Percentiles rank a stretch among this genome's conserved stretches.
These are phyloP conservation scores for Arthrobotrys conoides DNA, from an alignment of 2,329 filamentous ascomycete genomes.

Conservation along the genomic window DNA sequence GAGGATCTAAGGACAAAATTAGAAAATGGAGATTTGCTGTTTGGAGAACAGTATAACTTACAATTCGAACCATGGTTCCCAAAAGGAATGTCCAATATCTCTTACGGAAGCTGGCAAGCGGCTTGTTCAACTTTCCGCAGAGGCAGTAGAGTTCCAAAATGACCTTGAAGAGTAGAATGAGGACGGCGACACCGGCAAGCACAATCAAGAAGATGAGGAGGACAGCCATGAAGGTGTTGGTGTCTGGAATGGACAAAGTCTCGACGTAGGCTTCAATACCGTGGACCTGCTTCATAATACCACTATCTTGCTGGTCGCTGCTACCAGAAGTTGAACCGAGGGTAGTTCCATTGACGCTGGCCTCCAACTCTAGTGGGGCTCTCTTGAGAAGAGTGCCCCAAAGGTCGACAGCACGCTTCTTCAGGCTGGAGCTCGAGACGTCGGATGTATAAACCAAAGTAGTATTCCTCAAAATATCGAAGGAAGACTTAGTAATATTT, in stretches of 20 bases:
- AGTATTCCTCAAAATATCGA: slow-evolving; percentile 79
- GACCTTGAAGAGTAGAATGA: slow-evolving; percentile 90
- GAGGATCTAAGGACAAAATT: slow-evolving; percentile 72
- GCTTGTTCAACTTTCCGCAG: slow-evolving; percentile 86
- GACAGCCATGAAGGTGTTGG: slow-evolving; percentile 96
- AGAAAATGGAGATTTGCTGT: slow-evolving; percentile 7
- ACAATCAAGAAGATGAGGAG: slow-evolving; percentile 89
- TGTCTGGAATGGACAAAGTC: slow-evolving; percentile 84
- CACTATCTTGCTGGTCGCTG: slow-evolving; percentile 63
- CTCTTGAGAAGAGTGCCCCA: slow-evolving; percentile 70
- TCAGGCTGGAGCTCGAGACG: slow-evolving; percentile 67
- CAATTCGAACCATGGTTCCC: slow-evolving; percentile 85
- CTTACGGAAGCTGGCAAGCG: slow-evolving; percentile 86
- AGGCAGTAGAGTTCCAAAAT: slow-evolving; percentile 91
- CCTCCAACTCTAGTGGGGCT: slow-evolving; percentile 54
- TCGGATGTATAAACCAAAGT: slow-evolving; percentile 78
- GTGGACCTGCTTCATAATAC: slow-evolving; percentile 71
- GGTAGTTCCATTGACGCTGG: slow-evolving; percentile 68
- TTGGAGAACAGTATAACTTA: slow-evolving; percentile 45
- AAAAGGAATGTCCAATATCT: slow-evolving; percentile 96
- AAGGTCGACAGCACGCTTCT: slow-evolving; percentile 73
- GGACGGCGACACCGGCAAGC: slow-evolving; percentile 84
- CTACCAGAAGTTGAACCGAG: slow-evolving; percentile 63
- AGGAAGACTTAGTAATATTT: slow-evolving; percentile 84
- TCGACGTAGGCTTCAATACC: slow-evolving; percentile 88